Evolutionary conservation across 306 rosid genomes (phyloP), one percentile per base, ranked within the genome.

Genomic region (Bauhinia variegata): DNA sequence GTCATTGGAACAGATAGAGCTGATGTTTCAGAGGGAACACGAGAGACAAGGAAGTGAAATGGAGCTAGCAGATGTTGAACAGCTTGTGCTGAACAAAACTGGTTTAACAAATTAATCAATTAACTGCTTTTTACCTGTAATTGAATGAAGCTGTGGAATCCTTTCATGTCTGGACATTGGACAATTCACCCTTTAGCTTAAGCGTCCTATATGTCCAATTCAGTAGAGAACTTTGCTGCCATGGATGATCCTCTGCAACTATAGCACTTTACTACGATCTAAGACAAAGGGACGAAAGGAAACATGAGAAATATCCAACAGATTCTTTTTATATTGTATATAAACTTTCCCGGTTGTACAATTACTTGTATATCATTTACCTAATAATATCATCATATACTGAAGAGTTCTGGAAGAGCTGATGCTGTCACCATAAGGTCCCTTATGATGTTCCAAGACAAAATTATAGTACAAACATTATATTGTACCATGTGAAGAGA

Each of bases 1-100:
- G 82, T 89, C 98, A 28, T 59, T 92, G 84, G 98, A 92, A 70
- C 89, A 92, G 86, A 92, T 92, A 41, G 96, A 84, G 83, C 11
- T 77, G 68, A 67, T 92, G 76, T 89, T 92, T 84, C 86, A 89
- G 75, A 85, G 78, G 44, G 84, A 79, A 39, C 68, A 54, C 52
- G 93, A 63, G 67, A 72, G 60, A 78, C 74, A 70, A 67, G 83
- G 8, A 54, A 77, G 72, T 47, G 87, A 83, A 72, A 75, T 70
- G 79, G 93, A 89, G 82, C 85, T 87, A 34, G 88, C 88, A 79
- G 98, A 92, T 78, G 96, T 75, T 14, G 91, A 89, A 76, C 89
- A 86, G 54, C 96, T 92, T 80, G 95, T 92, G 80, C 93, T 81
- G 81, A 84, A 68, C 74, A 76, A 76, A 81, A 57, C 67, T 53